Conservation (phyloP, 805 yeast genomes). For the Debaryomyces prosopidis region DNA sequence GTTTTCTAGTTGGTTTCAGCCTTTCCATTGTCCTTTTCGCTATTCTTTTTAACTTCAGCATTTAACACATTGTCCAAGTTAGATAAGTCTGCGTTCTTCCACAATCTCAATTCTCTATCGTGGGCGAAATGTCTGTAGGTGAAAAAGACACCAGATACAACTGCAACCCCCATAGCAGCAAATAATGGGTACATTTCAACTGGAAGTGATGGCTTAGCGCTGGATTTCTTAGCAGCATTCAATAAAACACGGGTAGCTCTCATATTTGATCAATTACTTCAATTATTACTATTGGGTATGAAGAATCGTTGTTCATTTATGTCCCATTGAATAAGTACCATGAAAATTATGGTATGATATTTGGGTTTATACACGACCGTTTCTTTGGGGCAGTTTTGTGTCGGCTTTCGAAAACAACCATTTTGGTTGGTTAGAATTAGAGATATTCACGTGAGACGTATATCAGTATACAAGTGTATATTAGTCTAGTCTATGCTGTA, state of each 20-base stretch:
- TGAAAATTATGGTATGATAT: not conserved
- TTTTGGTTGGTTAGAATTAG: slow-evolving; percentile 12
- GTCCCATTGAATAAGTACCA: too few relatives aligned
- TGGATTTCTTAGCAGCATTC: slow-evolving; percentile 38
- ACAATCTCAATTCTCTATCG: slow-evolving; percentile 46
- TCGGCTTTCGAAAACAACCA: not conserved
- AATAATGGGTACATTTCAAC: slow-evolving; percentile 50
- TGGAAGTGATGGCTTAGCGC: slow-evolving; percentile 25
- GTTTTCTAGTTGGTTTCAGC: too few relatives aligned
- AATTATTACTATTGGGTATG: slow-evolving; percentile 4
- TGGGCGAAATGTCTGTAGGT: slow-evolving; percentile 50
- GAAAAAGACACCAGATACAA: slow-evolving; percentile 38
- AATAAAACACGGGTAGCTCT: slow-evolving; percentile 41
- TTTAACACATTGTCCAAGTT: slow-evolving; percentile 42
- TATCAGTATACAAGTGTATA: too few relatives aligned
- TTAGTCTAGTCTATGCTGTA: not conserved
- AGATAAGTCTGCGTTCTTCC: slow-evolving; percentile 47
- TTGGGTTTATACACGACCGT: not conserved
- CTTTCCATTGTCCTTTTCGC: not conserved
- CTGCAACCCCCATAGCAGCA: slow-evolving; percentile 44
- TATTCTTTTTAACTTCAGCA: slow-evolving; percentile 30
- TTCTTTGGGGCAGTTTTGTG: not conserved
- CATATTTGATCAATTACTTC: slow-evolving; percentile 20
- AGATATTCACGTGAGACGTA: not conserved
- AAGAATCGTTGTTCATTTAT: not conserved